Evolutionary conservation across 306 rosid genomes (phyloP).

Genomic region (Cucumis hystrix): DNA sequence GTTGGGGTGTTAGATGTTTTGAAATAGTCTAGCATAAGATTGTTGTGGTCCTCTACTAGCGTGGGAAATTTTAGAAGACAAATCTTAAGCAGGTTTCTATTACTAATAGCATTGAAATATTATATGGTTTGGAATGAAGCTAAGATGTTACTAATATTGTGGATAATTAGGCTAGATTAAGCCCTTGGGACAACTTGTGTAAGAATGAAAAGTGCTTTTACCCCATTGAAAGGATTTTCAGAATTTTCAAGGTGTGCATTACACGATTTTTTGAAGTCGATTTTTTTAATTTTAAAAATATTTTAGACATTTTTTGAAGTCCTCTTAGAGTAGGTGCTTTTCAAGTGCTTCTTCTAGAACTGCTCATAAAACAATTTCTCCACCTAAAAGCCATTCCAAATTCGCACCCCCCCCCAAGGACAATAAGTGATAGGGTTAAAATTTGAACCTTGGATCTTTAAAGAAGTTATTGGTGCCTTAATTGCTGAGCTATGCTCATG

Average conservation of each 20-base stretch:
- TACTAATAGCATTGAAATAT: neutral
- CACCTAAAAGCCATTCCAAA: neutral
- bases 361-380: neutral
- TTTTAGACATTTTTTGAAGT: too few relatives aligned
- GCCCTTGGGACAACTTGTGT: neutral
- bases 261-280: neutral
- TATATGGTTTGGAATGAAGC: neutral
- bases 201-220: neutral
- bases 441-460: too few relatives aligned
- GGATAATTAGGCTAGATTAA: neutral
- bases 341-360: neutral
- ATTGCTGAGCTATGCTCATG: neutral
- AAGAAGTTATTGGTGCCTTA: neutral
- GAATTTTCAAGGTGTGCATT: too few relatives aligned
- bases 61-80: neutral
- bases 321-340: neutral
- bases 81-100: neutral
- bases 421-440: too few relatives aligned
- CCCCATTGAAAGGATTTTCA: neutral
- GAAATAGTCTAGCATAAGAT: neutral
- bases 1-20: neutral
- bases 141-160: neutral
- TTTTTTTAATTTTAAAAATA: neutral
- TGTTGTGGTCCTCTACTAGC: neutral
- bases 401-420: neutral